Percentiles rank a stretch among this genome's conserved stretches.
phyloP scores from a whole-genome alignment of 768 basidiomycete genomes.

The Suillus discolor region DNA sequence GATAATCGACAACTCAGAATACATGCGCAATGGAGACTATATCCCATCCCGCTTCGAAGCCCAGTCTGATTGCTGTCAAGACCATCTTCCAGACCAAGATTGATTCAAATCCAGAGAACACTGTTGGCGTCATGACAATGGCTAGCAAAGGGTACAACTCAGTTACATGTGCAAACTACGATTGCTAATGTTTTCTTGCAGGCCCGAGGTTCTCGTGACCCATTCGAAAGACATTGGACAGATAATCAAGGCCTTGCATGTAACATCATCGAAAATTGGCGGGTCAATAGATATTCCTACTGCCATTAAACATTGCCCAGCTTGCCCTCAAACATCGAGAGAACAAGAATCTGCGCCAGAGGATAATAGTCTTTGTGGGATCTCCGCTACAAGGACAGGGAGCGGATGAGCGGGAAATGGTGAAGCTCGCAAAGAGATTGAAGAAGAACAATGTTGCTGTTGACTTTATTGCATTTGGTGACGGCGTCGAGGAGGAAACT shows the following conservation, averaged over 20 bases:
- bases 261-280: slow-evolving; percentile 68
- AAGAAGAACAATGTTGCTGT: slow-evolving; percentile 99
- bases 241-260: slow-evolving; percentile 79
- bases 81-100: slow-evolving; percentile 91
- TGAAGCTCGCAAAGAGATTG: slow-evolving; percentile 92
- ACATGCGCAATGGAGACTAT: slow-evolving; percentile 96
- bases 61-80: slow-evolving; percentile 89
- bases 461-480: slow-evolving; percentile 90
- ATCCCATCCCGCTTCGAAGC: slow-evolving; percentile 85
- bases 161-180: slow-evolving; percentile 3
- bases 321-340: slow-evolving; percentile 96
- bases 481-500: slow-evolving; percentile 78
- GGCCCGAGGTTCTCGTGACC: slow-evolving; percentile 95
- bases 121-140: slow-evolving; percentile 98
- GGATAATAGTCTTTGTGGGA: slow-evolving; percentile 92
- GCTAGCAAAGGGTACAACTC: slow-evolving; percentile 82
- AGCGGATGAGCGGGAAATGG: slow-evolving; percentile 77
- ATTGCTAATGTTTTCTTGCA: slow-evolving; percentile 31
- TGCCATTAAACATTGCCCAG: slow-evolving; percentile 89
- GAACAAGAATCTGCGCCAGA: slow-evolving; percentile 97
- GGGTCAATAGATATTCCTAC: slow-evolving; percentile 88
- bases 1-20: slow-evolving; percentile 96
- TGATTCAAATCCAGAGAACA: slow-evolving; percentile 96
- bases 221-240: slow-evolving; percentile 95
- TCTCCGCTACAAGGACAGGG: slow-evolving; percentile 78